Evolutionary conservation across 2,329 filamentous ascomycete genomes (phyloP).

Genomic region (Sodiomyces alkalinus): DNA sequence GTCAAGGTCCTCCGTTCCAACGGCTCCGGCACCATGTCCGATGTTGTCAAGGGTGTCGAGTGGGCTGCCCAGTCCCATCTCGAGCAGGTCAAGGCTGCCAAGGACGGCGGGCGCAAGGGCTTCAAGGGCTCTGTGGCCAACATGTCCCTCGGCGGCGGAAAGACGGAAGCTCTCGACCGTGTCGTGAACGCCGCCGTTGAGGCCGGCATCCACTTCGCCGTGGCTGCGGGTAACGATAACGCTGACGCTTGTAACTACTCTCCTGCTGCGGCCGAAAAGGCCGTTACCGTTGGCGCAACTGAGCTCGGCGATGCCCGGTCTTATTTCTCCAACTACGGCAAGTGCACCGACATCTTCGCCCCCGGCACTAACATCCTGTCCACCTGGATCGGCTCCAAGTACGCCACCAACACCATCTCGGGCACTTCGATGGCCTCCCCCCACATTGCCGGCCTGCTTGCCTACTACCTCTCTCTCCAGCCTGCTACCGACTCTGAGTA

Average conservation of each 20-base stretch:
- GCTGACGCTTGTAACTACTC: constrained; percentile 99
- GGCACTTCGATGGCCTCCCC: constrained; percentile 99
- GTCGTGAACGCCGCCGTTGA: constrained; percentile 89
- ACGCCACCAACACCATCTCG: constrained; percentile 96
- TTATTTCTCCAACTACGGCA: constrained; percentile 99
- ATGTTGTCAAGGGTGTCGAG: constrained; percentile 97
- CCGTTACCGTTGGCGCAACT: constrained; percentile 90
- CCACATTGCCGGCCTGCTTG: constrained; percentile 88
- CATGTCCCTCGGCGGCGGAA: constrained; percentile 98
- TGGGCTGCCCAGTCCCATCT: constrained; percentile 73
- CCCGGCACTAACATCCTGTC: constrained; percentile 94
- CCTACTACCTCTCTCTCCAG: constrained; percentile 96
- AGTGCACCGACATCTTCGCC: constrained; percentile 98
- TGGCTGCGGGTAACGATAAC: constrained; percentile 97
- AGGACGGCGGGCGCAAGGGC: constrained; percentile 80
- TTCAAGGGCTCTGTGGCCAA: constrained; percentile 99
- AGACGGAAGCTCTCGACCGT: constrained; percentile 79
- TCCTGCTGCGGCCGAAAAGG: constrained; percentile 78
- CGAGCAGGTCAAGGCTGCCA: constrained; percentile 60
- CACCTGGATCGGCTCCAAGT: constrained; percentile 95
- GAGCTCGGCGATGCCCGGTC: constrained; percentile 89
- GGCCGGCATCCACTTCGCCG: constrained; percentile 90
- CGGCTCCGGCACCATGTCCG: constrained; percentile 95
- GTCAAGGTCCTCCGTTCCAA: constrained; percentile 98
- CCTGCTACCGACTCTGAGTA: constrained; percentile 81